These are phyloP conservation scores for Balansia obtecta DNA, from an alignment of 2,329 filamentous ascomycete genomes.

Conservation along the genomic window DNA sequence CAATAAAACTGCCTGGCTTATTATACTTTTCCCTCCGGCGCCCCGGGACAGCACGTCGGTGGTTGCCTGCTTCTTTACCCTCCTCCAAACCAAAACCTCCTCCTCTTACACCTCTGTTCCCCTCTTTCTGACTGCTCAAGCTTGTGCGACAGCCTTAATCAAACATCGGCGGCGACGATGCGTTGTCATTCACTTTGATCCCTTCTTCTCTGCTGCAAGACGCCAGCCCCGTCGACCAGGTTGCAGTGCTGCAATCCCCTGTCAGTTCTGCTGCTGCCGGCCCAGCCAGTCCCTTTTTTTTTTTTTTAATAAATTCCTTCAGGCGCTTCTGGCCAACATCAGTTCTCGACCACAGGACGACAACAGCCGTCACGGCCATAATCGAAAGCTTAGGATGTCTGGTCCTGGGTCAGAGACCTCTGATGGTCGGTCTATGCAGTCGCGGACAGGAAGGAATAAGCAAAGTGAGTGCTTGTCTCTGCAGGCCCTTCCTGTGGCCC, in stretches of 20 bases:
- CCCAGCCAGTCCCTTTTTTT: conserved; percentile 3
- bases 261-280: conserved; percentile 6
- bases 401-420: conserved; percentile 23
- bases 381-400: conserved; percentile 19
- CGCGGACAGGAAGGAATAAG: conserved; percentile 63
- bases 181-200: conserved; percentile 9
- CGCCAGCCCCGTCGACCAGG: conserved; percentile 7
- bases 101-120: conserved; percentile 5
- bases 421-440: conserved; percentile 50
- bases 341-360: neutral
- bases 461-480: conserved; percentile 50
- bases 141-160: conserved; percentile 5
- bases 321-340: conserved; percentile 1
- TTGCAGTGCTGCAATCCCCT: conserved; percentile 6
- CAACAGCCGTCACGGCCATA: conserved; percentile 2
- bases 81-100: conserved; percentile 4
- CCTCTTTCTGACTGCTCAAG: conserved; percentile 2
- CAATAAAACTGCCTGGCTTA: conserved; percentile 3
- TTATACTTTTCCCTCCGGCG: conserved; percentile 6
- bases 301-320: neutral
- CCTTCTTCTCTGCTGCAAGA: conserved; percentile 7
- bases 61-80: conserved; percentile 4
- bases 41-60: conserved; percentile 7
- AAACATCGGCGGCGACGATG: conserved; percentile 8
- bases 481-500: neutral